Evolutionary conservation across 495 filamentous ascomycete genomes (phyloP).

Genomic region (Daldinia bambusicola): DNA sequence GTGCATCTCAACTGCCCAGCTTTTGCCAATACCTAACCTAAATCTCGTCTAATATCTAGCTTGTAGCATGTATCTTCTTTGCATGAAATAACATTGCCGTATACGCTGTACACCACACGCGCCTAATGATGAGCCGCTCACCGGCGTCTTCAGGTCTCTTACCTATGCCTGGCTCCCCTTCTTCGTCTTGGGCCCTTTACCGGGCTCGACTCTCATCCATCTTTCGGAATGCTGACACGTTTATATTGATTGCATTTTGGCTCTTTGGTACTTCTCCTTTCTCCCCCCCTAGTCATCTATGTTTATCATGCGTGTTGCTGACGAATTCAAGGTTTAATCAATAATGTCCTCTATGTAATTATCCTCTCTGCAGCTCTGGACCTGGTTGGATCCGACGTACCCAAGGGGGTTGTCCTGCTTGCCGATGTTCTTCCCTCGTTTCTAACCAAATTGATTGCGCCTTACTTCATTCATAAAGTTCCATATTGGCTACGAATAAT

Average conservation of each 20-base stretch:
- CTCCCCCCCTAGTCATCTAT: neutral
- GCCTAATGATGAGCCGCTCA: slow-evolving; percentile 43
- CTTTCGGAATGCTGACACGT: slow-evolving; percentile 74
- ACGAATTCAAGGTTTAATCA: slow-evolving; percentile 78
- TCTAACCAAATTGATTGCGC: slow-evolving; percentile 83
- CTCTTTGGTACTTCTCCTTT: slow-evolving; percentile 73
- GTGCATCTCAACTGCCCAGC: no score
- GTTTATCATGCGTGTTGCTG: neutral
- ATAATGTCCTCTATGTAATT: slow-evolving; percentile 98
- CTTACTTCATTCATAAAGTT: slow-evolving; percentile 90
- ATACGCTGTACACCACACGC: no score
- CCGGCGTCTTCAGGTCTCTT: slow-evolving; percentile 63
- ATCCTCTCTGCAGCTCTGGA: slow-evolving; percentile 96
- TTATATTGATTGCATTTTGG: slow-evolving; percentile 88
- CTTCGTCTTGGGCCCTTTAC: slow-evolving; percentile 77
- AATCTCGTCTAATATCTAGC: no score
- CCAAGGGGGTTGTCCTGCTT: slow-evolving; percentile 91
- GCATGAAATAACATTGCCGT: no score
- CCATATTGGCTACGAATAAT: slow-evolving; percentile 81
- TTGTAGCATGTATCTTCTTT: no score
- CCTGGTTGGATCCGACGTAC: slow-evolving; percentile 84
- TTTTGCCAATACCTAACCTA: no score
- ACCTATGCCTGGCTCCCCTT: slow-evolving; percentile 77
- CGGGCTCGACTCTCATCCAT: slow-evolving; percentile 68
- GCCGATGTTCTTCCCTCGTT: slow-evolving; percentile 92